Base-by-base conservation (phyloP, 2,329 filamentous ascomycete genomes). In the Colletotrichum cordylinicola region DNA sequence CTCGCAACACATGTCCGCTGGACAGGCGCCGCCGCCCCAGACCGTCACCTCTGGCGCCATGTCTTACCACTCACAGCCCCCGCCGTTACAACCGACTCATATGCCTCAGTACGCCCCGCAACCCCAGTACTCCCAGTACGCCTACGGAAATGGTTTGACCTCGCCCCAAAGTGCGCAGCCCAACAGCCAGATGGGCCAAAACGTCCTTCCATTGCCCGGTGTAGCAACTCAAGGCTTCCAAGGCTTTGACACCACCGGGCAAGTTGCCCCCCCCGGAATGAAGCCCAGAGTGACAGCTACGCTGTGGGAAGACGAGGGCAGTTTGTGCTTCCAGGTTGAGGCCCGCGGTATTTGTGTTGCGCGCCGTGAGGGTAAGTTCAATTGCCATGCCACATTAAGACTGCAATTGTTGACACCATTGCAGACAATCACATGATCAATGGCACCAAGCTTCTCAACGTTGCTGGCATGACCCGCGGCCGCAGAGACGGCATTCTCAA, bases 401-500 rank as follows among this genome's bases (percentile, higher is more conserved):
- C 24, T 39, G 27, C 29, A 15, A 13, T 35, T 16, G 56, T 75
- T 78, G 35, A 77, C 48, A 24, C 7, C n/a, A 39, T 69, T 64
- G 56, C 78, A 98, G 96, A 98, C 81, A 98, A 98, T 85, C 95
- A 98, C 86, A 98, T 99, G 95, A 98, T 99, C 85, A 99, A 98
- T 82, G 97, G 97, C 21, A 99, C 97, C 1, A 99, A 98, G 85
- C 89, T 99, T 73, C 88, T 98, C 74, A 99, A 99, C 79, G 97
- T 99, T 69, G 97, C 97, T 67, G 96, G 97, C 15, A 99, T 99
- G 97, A 99, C 97, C 16, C 92, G 97, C 84, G 97, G 97, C 72
- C 93, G 97, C 79, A 92, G 97, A 81, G 97, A 99, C 82, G 97
- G 97, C 64, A 98, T 99, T 79, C 86, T 99, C 74, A 99, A 99